Evolutionary conservation across 1,284 basidiomycete genomes (phyloP).

Genomic region (Microbotryomycetes sp.): DNA sequence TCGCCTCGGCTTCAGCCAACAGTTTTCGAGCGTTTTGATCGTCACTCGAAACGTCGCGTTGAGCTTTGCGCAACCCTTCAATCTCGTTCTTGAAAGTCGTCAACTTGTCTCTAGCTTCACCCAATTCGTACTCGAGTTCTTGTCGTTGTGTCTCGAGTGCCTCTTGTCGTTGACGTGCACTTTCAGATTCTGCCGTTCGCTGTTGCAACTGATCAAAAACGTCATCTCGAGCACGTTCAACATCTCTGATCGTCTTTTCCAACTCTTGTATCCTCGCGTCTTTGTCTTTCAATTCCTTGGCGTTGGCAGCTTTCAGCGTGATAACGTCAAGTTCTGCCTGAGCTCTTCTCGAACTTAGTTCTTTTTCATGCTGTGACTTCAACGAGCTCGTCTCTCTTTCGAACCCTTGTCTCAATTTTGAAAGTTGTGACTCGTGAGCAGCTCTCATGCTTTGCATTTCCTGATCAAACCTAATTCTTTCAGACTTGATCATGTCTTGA

Average conservation of each 20-base stretch:
- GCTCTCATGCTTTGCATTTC: constrained; percentile 41
- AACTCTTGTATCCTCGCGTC: constrained; percentile 60
- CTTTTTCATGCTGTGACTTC: constrained; percentile 67
- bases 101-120: constrained; percentile 56
- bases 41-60: constrained; percentile 24
- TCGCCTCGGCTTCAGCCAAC: constrained; percentile 67
- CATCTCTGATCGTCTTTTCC: constrained; percentile 59
- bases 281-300: constrained; percentile 60
- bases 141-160: constrained; percentile 65
- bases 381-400: constrained; percentile 62
- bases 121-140: constrained; percentile 77
- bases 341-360: constrained; percentile 56
- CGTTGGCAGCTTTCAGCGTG: constrained; percentile 62
- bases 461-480: constrained; percentile 52
- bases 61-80: constrained; percentile 41
- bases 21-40: constrained; percentile 59
- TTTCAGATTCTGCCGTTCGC: constrained; percentile 79
- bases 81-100: constrained; percentile 27
- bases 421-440: constrained; percentile 65
- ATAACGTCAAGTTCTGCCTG: constrained; percentile 72
- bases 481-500: constrained; percentile 58
- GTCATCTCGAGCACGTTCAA: constrained; percentile 63
- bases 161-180: constrained; percentile 64
- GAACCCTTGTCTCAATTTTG: constrained; percentile 61
- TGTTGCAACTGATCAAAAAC: constrained; percentile 78